These are phyloP conservation scores for Macaranga tanarius DNA, from an alignment of 441 rosid species.

Conservation along the genomic window DNA sequence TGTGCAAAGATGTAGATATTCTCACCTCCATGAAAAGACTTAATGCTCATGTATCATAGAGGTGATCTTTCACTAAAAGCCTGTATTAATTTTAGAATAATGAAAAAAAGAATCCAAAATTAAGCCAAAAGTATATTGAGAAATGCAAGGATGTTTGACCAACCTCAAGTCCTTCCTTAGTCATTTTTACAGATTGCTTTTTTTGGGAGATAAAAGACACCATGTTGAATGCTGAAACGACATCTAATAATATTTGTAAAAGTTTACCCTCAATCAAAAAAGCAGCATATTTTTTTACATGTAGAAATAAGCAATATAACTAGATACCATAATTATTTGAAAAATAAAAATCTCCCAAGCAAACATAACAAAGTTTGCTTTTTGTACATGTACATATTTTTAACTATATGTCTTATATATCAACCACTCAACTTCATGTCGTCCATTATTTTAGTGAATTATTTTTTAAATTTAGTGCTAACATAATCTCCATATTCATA, in stretches of 20 bases:
- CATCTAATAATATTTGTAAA: conserved; percentile 67
- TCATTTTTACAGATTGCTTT: conserved; percentile 72
- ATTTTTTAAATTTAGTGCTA: conserved; percentile 11
- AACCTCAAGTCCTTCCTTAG: conserved; percentile 71
- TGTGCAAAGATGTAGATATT: neutral
- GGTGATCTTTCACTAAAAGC: conserved; percentile 48
- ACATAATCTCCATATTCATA: neutral
- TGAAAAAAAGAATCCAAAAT: conserved; percentile 6
- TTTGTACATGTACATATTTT: neutral
- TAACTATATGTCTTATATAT: neutral
- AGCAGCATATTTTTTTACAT: neutral
- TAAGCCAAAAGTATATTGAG: conserved; percentile 11
- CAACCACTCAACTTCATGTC: too few species aligned
- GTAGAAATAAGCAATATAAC: too few species aligned
- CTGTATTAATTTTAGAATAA: conserved; percentile 34
- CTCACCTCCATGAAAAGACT: conserved; percentile 62
- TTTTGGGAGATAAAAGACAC: conserved; percentile 61
- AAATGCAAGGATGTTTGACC: conserved; percentile 13
- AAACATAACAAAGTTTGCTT: neutral
- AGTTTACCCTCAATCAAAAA: neutral
- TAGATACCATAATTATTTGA: neutral
- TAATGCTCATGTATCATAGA: conserved; percentile 44
- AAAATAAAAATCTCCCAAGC: neutral
- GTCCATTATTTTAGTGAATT: neutral
- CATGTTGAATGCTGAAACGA: conserved; percentile 59